Evolutionary conservation across 169 alveolate species (phyloP).

Genomic region (Plasmodium ovale): DNA sequence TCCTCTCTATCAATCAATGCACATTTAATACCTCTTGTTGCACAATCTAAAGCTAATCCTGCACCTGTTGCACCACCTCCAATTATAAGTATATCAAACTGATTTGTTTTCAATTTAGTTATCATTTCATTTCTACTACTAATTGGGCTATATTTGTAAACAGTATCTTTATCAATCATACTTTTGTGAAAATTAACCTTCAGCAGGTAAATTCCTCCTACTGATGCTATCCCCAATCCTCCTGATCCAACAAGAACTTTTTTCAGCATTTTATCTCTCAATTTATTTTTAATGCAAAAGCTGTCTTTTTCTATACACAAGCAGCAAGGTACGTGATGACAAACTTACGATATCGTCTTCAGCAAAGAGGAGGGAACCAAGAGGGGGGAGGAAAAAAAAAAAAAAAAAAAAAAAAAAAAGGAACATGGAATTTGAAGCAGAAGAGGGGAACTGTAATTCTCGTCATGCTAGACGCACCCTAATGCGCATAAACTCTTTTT

Average conservation of each 20-base stretch:
- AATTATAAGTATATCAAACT: constrained; percentile 89
- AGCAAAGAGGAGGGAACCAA: neutral
- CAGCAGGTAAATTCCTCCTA: constrained; percentile 34
- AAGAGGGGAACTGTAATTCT: too few species aligned
- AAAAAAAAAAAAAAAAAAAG: neutral
- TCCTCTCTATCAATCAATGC: constrained; percentile 93
- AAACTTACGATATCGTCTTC: too few species aligned
- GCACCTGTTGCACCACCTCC: constrained; percentile 95
- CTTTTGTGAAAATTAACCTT: constrained; percentile 74
- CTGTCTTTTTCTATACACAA: too few species aligned
- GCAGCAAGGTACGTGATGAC: too few species aligned
- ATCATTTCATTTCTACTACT: constrained; percentile 81
- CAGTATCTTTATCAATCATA: constrained; percentile 81
- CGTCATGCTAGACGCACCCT: too few species aligned
- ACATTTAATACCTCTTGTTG: constrained; percentile 93
- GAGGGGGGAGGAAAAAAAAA: neutral
- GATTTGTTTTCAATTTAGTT: constrained; percentile 77
- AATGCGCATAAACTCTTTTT: too few species aligned
- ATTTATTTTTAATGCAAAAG: too few species aligned
- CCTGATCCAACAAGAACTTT: constrained; percentile 18
- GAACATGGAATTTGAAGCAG: too few species aligned
- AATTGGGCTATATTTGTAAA: constrained; percentile 73
- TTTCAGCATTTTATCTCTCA: constrained; percentile 35
- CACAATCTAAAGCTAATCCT: constrained; percentile 94
- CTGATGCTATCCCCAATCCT: constrained; percentile 21